Evolutionary conservation across 768 basidiomycete genomes (phyloP), one percentile per base, ranked within the genome.

Genomic region (Trametes punicea): DNA sequence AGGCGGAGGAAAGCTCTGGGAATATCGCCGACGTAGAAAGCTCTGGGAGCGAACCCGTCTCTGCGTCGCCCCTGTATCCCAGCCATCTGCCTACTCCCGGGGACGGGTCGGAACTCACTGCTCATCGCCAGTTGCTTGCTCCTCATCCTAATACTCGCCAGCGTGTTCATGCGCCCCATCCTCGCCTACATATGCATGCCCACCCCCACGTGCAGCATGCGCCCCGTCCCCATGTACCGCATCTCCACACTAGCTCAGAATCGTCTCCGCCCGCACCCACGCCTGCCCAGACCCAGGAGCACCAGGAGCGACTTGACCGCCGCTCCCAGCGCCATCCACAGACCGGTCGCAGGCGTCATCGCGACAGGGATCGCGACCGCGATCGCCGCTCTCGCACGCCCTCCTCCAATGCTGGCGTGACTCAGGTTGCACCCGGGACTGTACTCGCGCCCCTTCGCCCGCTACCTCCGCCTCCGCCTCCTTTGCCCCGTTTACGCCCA

Each of bases 11-110:
- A 38, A 57, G 45, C 23, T 52, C 45, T 44, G 56, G 56, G 5
- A 57, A 57, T 30, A n/a, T 52, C 21, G 56, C 56, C 5, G 56
- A 57, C 18, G 50, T 29, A 15, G 56, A 57, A 29, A 57, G 50
- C 30, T 57, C 56, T 0, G 36, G 26, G 15, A 46, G 49, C 26
- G 56, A 51, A 2, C 33, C 45, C 4, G 30, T 15, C 3, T 40
- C 36, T 23, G 4, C n/a, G 2, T 38, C 44, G 9, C 44, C 52
- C 2, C 40, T 21, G 18, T 33, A 3, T 18, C 3, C 13, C 29
- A 51, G 29, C 7, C 21, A 18, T n/a, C 5, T 27, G 10, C 30
- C 40, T n/a, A n/a, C n/a, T n/a, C n/a, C n/a, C n/a, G n/a, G n/a
- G n/a, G n/a, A n/a, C n/a, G n/a, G n/a, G n/a, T n/a, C n/a, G n/a